A percentile compares a stretch with the other conserved stretches of the same genome.
Evolutionary conservation across 1,284 basidiomycete species (phyloP).

Genomic region (Neonothopanus nambi): DNA sequence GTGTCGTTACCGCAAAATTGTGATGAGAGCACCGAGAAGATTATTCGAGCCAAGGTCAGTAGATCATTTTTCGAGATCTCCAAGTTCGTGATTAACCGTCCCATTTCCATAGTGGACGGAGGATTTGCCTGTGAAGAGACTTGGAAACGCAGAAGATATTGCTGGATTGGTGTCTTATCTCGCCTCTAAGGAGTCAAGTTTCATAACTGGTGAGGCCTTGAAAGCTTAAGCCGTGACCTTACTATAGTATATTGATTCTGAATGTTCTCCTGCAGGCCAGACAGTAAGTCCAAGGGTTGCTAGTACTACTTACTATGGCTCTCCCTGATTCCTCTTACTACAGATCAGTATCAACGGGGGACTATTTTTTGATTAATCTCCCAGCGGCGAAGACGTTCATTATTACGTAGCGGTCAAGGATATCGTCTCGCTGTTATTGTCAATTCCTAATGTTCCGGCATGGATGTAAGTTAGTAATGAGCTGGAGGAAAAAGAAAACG

Average conservation of each 20-base stretch:
- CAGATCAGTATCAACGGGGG: slow-evolving; percentile 6
- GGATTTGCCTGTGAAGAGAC: slow-evolving; percentile 13
- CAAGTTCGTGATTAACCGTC: not conserved
- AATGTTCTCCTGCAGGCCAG: not conserved
- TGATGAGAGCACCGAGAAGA: not conserved
- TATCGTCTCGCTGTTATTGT: too few species aligned
- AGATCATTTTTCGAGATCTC: not conserved
- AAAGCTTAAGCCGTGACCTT: not conserved
- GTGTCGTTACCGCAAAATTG: not conserved
- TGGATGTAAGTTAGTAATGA: too few species aligned
- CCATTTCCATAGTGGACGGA: slow-evolving; percentile 8
- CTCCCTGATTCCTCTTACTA: not conserved
- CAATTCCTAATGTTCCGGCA: too few species aligned
- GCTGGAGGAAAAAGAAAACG: too few species aligned
- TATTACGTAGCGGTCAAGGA: too few species aligned
- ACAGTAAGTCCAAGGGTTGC: not conserved
- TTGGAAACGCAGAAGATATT: slow-evolving; percentile 21
- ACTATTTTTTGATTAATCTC: not conserved
- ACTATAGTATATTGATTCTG: not conserved
- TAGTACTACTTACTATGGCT: not conserved
- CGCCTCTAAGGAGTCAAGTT: slow-evolving; percentile 16
- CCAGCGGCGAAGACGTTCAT: too few species aligned
- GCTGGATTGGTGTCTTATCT: slow-evolving; percentile 24
- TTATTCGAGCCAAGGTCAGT: not conserved
- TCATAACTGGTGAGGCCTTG: slow-evolving; percentile 16